phyloP scores from a whole-genome alignment of 2,329 filamentous ascomycete species.

The Aureobasidium melanogenum region DNA sequence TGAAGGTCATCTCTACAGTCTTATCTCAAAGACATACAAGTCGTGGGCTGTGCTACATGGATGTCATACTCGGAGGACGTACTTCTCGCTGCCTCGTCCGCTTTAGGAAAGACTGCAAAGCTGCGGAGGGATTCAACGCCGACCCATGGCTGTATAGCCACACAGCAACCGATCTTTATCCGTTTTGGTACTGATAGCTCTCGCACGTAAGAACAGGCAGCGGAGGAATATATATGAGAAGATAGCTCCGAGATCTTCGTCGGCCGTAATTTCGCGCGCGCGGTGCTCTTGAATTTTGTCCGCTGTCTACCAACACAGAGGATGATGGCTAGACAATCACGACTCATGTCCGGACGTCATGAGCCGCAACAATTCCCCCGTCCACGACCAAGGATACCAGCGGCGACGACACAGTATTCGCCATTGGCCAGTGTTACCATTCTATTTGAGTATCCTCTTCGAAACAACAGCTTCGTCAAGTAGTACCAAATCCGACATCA shows the following conservation, averaged over 20 bases:
- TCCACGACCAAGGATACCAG: background rate
- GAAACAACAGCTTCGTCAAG: background rate
- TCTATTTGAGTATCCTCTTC: background rate
- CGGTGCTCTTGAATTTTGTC: background rate
- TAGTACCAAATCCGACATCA: background rate
- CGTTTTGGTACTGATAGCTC: background rate
- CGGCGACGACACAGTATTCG: background rate
- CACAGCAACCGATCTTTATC: background rate
- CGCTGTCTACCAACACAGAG: background rate
- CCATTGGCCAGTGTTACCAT: background rate
- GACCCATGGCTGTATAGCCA: background rate
- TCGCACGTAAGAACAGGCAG: background rate
- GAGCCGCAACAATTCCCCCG: background rate
- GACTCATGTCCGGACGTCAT: background rate
- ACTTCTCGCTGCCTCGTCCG: background rate
- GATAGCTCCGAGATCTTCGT: background rate
- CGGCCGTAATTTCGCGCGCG: background rate
- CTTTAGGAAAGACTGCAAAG: background rate
- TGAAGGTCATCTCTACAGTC: too few species aligned
- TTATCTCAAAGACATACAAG: background rate
- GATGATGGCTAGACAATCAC: background rate
- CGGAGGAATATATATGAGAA: background rate
- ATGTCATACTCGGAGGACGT: background rate
- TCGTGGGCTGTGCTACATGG: background rate
- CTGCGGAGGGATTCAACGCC: background rate